Percentiles rank a stretch among this genome's conserved stretches.
Evolutionary conservation across 1,139 yeast species (phyloP).

Genomic region (Yamadazyma atmosphaerica): DNA sequence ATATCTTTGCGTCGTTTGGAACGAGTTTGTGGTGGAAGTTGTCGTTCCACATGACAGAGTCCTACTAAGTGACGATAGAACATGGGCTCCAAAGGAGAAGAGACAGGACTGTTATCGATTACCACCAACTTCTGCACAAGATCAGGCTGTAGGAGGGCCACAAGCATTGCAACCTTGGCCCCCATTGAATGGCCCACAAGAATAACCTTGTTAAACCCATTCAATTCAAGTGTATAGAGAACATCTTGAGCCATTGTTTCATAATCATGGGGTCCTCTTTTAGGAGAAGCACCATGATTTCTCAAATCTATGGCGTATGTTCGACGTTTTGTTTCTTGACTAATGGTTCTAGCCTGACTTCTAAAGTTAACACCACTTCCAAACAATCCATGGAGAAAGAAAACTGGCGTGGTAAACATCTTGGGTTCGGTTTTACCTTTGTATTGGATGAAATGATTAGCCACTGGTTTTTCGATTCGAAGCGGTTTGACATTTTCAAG

Average conservation of each 20-base stretch:
- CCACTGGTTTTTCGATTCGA: not conserved
- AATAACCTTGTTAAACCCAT: slow-evolving; percentile 26
- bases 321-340: slow-evolving; percentile 27
- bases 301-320: slow-evolving; percentile 50
- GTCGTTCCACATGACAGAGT: slow-evolving; percentile 31
- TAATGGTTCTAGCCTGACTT: slow-evolving; percentile 35
- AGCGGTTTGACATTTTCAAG: slow-evolving; percentile 6
- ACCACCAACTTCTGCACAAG: slow-evolving; percentile 40
- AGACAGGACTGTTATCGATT: slow-evolving; percentile 50
- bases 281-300: slow-evolving; percentile 53
- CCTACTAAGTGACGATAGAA: slow-evolving; percentile 31
- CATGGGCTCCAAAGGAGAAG: slow-evolving; percentile 22
- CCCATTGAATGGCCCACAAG: slow-evolving; percentile 57
- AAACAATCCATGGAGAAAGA: slow-evolving; percentile 51
- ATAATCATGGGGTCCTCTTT: slow-evolving; percentile 46
- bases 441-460: slow-evolving; percentile 8
- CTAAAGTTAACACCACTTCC: slow-evolving; percentile 46
- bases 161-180: slow-evolving; percentile 52
- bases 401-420: slow-evolving; percentile 25
- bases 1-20: not conserved
- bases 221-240: slow-evolving; percentile 27
- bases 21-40: slow-evolving; percentile 3
- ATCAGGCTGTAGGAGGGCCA: slow-evolving; percentile 39
- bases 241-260: slow-evolving; percentile 45
- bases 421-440: slow-evolving; percentile 3